phyloP scores from a whole-genome alignment of 371 early-diverging fungal genomes.

The Chytridium lagenaria region DNA sequence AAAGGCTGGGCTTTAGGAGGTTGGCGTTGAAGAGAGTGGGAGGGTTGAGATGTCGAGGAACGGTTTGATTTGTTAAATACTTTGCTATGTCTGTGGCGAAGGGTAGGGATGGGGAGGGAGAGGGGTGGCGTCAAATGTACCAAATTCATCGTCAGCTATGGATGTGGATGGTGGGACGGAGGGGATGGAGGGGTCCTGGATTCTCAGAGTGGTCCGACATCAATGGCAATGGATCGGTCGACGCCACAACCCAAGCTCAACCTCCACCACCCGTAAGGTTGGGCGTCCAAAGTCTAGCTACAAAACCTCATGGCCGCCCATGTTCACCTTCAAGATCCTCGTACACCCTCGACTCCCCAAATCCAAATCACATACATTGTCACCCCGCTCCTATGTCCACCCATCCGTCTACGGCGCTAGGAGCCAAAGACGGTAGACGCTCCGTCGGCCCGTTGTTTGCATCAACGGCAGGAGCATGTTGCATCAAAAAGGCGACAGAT shows the following conservation, averaged over 20 bases:
- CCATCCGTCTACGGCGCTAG: neutral
- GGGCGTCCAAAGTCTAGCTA: slow-evolving; percentile 12
- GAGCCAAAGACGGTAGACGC: neutral
- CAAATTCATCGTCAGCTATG: too few species aligned
- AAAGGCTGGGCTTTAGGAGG: neutral
- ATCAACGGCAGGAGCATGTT: neutral
- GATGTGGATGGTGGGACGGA: slow-evolving; percentile 7
- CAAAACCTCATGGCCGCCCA: slow-evolving; percentile 15
- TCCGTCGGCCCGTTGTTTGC: neutral
- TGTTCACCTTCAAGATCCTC: slow-evolving; percentile 22
- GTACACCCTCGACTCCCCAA: neutral
- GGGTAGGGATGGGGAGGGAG: neutral
- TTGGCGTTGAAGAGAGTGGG: neutral
- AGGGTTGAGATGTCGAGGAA: neutral
- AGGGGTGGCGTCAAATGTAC: neutral
- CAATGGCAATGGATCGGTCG: neutral
- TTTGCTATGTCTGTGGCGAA: slow-evolving; percentile 16
- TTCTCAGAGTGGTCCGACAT: neutral
- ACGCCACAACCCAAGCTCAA: neutral
- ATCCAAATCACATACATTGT: slow-evolving; percentile 1
- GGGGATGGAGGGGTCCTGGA: neutral
- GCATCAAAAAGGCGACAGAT: slow-evolving; percentile 9
- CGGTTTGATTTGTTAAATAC: slow-evolving; percentile 21
- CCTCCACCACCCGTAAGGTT: too few species aligned
- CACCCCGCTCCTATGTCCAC: neutral